Evolutionary conservation across 768 basidiomycete species (phyloP).

Genomic region (Collybiopsis luxurians): DNA sequence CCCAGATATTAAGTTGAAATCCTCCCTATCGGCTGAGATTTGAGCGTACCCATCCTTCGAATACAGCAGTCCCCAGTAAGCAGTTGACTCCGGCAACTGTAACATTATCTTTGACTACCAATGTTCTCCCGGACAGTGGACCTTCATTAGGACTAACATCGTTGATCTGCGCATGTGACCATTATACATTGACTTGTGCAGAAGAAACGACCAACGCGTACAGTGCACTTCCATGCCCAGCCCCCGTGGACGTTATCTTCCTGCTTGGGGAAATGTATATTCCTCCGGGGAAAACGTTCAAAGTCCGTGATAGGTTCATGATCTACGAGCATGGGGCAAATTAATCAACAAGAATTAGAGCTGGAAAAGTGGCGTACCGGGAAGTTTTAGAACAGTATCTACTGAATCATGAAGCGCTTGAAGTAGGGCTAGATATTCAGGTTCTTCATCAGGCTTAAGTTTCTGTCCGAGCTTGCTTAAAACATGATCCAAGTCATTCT

Average conservation of each 20-base stretch:
- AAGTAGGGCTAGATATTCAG: background rate
- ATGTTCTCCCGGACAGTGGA: background rate
- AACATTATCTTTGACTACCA: constrained; percentile 7
- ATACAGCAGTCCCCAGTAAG: constrained; percentile 3
- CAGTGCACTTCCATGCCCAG: constrained; percentile 5
- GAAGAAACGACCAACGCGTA: background rate
- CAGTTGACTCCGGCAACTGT: background rate
- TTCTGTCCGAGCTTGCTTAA: background rate
- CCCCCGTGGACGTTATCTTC: background rate
- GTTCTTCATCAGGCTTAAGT: background rate
- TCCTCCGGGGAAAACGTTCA: constrained; percentile 1
- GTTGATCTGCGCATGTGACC: background rate
- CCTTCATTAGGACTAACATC: background rate
- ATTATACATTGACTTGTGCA: background rate
- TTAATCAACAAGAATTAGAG: background rate
- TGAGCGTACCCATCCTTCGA: background rate
- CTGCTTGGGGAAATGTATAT: background rate
- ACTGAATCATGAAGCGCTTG: constrained; percentile 4
- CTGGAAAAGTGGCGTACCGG: background rate
- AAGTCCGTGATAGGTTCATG: background rate
- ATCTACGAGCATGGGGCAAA: background rate
- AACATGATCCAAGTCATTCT: background rate
- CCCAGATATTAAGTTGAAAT: background rate
- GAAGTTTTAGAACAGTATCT: constrained; percentile 1
- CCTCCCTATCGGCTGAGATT: background rate